Conservation (phyloP, 805 yeast genomes). For the Cyberlindnera maritima region DNA sequence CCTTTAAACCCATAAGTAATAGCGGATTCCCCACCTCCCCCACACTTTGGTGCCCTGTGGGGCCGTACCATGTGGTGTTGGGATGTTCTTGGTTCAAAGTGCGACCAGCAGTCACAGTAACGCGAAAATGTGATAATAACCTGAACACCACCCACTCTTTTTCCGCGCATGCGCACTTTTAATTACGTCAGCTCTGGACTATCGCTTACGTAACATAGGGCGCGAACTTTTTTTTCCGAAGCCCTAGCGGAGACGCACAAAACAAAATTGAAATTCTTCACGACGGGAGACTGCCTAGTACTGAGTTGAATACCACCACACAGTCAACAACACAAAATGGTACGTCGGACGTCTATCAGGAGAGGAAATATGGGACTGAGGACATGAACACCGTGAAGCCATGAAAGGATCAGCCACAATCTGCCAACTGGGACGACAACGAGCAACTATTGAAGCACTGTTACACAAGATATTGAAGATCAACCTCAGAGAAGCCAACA, state of each 20-base stretch:
- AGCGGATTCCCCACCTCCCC: too few relatives aligned
- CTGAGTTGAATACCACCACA: neutral
- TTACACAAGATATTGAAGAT: neutral
- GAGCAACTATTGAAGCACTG: neutral
- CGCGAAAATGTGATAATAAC: neutral
- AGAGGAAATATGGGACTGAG: neutral
- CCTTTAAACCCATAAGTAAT: too few relatives aligned
- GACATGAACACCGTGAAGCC: neutral
- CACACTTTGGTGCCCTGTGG: neutral
- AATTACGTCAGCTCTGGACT: neutral
- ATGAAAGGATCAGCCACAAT: neutral
- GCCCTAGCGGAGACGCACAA: constrained; percentile 15
- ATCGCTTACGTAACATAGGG: constrained; percentile 4
- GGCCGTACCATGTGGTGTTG: neutral
- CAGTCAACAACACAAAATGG: constrained; percentile 19
- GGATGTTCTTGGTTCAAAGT: neutral
- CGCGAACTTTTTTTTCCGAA: constrained; percentile 5
- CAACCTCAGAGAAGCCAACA: neutral
- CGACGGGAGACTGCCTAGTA: constrained; percentile 1
- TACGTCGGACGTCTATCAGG: constrained; percentile 7
- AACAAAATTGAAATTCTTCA: constrained; percentile 21
- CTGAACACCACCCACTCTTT: constrained; percentile 3
- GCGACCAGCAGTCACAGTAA: constrained; percentile 1
- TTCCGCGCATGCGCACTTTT: neutral
- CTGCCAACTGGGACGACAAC: neutral